phyloP scores from a whole-genome alignment of 768 basidiomycete genomes.

The Boletus tylopilopsis region DNA sequence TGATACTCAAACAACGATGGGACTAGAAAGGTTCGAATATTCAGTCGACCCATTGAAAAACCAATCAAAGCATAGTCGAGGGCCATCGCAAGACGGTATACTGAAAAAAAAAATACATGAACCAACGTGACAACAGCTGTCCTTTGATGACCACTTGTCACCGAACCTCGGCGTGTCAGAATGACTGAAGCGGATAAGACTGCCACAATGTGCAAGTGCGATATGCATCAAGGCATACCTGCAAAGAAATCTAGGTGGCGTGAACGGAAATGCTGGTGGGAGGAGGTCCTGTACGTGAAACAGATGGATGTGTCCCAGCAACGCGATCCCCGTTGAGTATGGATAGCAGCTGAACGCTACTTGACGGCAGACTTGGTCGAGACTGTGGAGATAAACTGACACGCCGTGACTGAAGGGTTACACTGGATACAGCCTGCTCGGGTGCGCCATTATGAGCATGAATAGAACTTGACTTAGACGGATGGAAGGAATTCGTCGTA shows the following conservation, averaged over 20 bases:
- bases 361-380: conserved; percentile 18
- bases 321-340: conserved; percentile 32
- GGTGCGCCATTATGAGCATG: conserved; percentile 13
- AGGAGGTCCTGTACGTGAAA: conserved; percentile 7
- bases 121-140: background rate
- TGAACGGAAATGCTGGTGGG: conserved; percentile 16
- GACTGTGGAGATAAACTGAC: conserved; percentile 9
- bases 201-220: conserved; percentile 17
- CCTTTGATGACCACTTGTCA: too few relatives aligned
- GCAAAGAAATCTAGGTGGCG: conserved; percentile 20
- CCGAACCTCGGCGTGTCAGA: too few relatives aligned
- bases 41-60: conserved; percentile 20
- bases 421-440: conserved; percentile 7
- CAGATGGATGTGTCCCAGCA: conserved; percentile 6
- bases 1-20: conserved; percentile 25
- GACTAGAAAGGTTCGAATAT: conserved; percentile 25
- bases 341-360: conserved; percentile 32
- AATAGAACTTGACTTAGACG: conserved; percentile 12
- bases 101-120: conserved; percentile 17
- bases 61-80: conserved; percentile 20
- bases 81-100: conserved; percentile 14
- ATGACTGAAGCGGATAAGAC: background rate
- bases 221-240: conserved; percentile 10
- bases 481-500: conserved; percentile 15
- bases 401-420: conserved; percentile 7